Evolutionary conservation across 768 basidiomycete genomes (phyloP), one percentile per base, ranked within the genome.

Genomic region (Cystobasidium ongulense): DNA sequence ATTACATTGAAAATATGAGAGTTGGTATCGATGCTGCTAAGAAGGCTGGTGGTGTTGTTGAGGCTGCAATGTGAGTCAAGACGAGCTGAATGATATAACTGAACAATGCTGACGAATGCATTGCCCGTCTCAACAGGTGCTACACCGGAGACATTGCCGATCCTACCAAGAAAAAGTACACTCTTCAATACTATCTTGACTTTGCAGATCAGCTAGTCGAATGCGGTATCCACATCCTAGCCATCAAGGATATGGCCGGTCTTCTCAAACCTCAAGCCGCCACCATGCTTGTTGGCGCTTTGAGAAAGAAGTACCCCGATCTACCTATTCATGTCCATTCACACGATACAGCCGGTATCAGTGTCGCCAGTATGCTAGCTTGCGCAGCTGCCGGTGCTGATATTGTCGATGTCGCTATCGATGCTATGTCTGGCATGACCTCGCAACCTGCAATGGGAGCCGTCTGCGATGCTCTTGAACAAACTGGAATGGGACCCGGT

Each of bases 401-500:
- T 81, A 88, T 99, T 17, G 88, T 99, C 59, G 96, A 99, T 78
- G 92, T 98, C 67, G 96, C 96, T 50, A 98, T 99, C 80, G 96
- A 99, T 82, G 95, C 91, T 83, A 95, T 99, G 90, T 98, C 95
- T 72, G 96, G 96, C 74, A 84, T 95, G 76, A 99, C 96, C 63
- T 98, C 96, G 23, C 96, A 99, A 80, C 94, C 96, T 23, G 91
- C 96, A 3, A 99, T 99, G 96, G 96, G 96, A 78, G 96, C 96
- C 38, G 87, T 99, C 41, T 90, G 89, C 82, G 87, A 88, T 84
- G 95, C 96, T 31, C 84, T 99, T 61, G 96, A 99, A 83, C 96
- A 99, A 83, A 93, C 91, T 41, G 83, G 85, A 41, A 85, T 97
- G 73, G 96, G 94, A 76, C 93, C 95, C 25, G 96, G 96, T 74